Evolutionary conservation across 225 moss, liverwort and hornwort species (phyloP).

Genomic region (Bryoerythrophyllum caledonicum): DNA sequence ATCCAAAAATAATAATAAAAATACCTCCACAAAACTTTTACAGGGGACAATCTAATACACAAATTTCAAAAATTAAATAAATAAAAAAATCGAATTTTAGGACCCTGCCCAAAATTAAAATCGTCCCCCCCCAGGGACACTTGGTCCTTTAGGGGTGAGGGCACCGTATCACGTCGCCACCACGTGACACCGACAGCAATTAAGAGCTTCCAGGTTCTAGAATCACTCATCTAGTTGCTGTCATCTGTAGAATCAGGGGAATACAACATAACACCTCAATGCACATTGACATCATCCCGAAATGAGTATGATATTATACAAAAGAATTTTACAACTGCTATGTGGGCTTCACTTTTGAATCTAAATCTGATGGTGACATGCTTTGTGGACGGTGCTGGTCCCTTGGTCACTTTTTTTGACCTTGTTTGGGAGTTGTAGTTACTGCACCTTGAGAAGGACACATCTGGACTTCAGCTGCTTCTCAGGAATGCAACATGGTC

Average conservation of each 20-base stretch:
- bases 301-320: conserved; percentile 12
- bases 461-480: background rate
- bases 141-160: too few species aligned
- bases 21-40: too few species aligned
- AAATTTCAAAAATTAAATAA: too few species aligned
- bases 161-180: background rate
- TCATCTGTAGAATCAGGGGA: background rate
- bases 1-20: too few species aligned
- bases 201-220: background rate
- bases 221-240: background rate
- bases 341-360: background rate
- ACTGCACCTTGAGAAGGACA: background rate
- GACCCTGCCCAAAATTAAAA: too few species aligned
- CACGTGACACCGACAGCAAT: background rate
- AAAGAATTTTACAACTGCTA: conserved; percentile 16
- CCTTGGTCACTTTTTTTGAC: conserved; percentile 2
- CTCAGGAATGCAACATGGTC: background rate
- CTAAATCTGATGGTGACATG: background rate
- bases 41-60: too few species aligned
- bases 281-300: background rate
- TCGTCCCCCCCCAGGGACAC: too few species aligned
- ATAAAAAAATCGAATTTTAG: too few species aligned
- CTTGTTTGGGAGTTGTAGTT: background rate
- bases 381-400: background rate
- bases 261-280: background rate